Evolutionary conservation across 2,329 filamentous ascomycete genomes (phyloP), one percentile per base, ranked within the genome.

Genomic region (Cordyceps cicadae): DNA sequence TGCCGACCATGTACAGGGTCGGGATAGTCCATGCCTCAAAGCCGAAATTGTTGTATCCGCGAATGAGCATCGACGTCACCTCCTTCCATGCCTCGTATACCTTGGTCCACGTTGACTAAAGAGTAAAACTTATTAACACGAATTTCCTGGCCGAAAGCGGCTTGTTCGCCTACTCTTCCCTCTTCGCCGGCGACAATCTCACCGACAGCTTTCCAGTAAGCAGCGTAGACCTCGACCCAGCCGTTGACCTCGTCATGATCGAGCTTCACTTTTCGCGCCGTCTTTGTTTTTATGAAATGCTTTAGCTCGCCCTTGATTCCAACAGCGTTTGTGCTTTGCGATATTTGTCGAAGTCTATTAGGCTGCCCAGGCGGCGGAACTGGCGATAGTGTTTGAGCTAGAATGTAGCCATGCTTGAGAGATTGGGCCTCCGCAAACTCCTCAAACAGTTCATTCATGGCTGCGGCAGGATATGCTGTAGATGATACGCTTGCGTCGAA

Each of bases 21-120:
- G 94, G 92, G 56, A 99, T 86, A 0, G 92, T 94, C 93, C 94
- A 99, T 37, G 91, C 87, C 65, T 90, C 87, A 67, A 97, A 90
- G 3, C 84, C 82, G 60, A 81, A 79, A 65, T 83, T 87, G 41
- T 86, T 87, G 71, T 97, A 97, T 37, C 91, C 92, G 66, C 91
- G 85, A 62, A 92, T 87, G 45, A 97, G 78, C 53, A 81, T 79
- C 64, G 88, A 89, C 51, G 89, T 85, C 63, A 97, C 71, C 46
- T 96, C 90, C 70, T 90, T 95, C 92, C 94, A 97, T 12, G 86
- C 78, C 63, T 92, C 88, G 70, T 96, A 99, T 0, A 92, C 89
- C 60, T 83, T 87, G n/a, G 82, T 81, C 87, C 90, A 96, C 62
- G 89, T 85, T n/a, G 84, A 76, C 74, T 76, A 55, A 7, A 5